phyloP scores from a whole-genome alignment of 768 basidiomycete species.

The Tricholoma terreum region DNA sequence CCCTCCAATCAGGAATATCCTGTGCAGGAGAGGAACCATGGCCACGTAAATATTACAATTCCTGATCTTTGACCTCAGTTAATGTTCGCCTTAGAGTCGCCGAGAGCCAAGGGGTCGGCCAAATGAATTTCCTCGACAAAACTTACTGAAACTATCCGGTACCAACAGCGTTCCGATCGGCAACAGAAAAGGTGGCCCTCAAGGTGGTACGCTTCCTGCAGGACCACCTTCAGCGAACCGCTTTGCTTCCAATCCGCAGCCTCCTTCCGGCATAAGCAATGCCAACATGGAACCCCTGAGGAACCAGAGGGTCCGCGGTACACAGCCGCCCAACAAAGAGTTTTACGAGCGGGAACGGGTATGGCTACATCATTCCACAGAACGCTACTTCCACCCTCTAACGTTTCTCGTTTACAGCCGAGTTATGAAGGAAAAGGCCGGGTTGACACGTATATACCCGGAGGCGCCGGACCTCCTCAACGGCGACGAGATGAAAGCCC shows the following conservation, averaged over 20 bases:
- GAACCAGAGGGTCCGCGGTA: slow-evolving; percentile 15
- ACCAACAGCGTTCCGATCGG: slow-evolving; percentile 40
- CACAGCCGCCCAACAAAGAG: slow-evolving; percentile 21
- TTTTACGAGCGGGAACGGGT: slow-evolving; percentile 24
- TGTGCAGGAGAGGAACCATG: slow-evolving; percentile 5
- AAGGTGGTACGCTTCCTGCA: slow-evolving; percentile 8
- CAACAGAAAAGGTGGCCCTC: slow-evolving; percentile 16
- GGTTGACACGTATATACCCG: slow-evolving; percentile 14
- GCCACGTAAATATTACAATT: neutral
- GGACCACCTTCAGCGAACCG: slow-evolving; percentile 2
- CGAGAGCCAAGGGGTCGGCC: slow-evolving; percentile 23
- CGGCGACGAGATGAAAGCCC: slow-evolving; percentile 11
- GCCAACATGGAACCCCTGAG: slow-evolving; percentile 9
- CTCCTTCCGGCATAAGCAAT: slow-evolving; percentile 8
- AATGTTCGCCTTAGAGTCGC: slow-evolving; percentile 13
- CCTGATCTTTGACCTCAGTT: neutral
- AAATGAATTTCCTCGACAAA: slow-evolving; percentile 18
- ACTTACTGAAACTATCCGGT: slow-evolving; percentile 23
- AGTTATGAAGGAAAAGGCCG: slow-evolving; percentile 4
- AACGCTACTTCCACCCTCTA: neutral
- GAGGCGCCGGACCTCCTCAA: slow-evolving; percentile 1
- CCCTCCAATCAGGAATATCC: neutral
- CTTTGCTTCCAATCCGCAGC: neutral
- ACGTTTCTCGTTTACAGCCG: slow-evolving; percentile 9
- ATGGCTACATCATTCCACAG: neutral